Conservation (phyloP, 2,329 filamentous ascomycete species). For the Colletotrichum abscissum region DNA sequence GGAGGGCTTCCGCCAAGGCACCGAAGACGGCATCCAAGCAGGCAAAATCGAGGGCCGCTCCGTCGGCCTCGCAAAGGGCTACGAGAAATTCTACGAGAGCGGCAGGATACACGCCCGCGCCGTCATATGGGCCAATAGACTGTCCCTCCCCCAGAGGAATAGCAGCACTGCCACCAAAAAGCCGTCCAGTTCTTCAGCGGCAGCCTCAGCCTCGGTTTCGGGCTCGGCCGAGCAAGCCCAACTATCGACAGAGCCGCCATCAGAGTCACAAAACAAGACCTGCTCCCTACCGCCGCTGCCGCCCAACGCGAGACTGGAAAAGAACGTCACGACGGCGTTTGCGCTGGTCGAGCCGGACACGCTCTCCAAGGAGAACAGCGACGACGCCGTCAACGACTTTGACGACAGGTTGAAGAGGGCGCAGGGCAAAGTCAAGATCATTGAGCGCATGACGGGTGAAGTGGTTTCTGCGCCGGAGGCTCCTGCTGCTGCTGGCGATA, state of each 20-base stretch:
- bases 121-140: slow-evolving; percentile 83
- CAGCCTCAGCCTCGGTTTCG: too few relatives aligned
- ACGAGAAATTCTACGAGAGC: slow-evolving; percentile 88
- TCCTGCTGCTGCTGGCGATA: background rate
- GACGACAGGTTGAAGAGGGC: slow-evolving; percentile 90
- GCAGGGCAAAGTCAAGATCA: slow-evolving; percentile 84
- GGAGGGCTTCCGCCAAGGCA: slow-evolving; percentile 82
- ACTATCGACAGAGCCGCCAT: background rate
- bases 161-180: background rate
- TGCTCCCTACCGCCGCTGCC: slow-evolving; percentile 54
- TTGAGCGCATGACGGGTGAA: slow-evolving; percentile 75
- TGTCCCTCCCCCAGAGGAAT: slow-evolving; percentile 47
- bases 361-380: slow-evolving; percentile 83
- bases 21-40: slow-evolving; percentile 78
- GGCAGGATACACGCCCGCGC: slow-evolving; percentile 83
- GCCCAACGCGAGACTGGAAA: slow-evolving; percentile 74
- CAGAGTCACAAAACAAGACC: background rate
- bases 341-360: slow-evolving; percentile 83
- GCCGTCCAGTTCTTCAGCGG: too few relatives aligned
- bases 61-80: slow-evolving; percentile 92
- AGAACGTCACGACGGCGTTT: slow-evolving; percentile 81
- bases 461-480: background rate
- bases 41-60: slow-evolving; percentile 90
- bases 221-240: background rate
- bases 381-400: slow-evolving; percentile 90